Evolutionary conservation across 768 basidiomycete genomes (phyloP).

Genomic region (Podaxis sp.): DNA sequence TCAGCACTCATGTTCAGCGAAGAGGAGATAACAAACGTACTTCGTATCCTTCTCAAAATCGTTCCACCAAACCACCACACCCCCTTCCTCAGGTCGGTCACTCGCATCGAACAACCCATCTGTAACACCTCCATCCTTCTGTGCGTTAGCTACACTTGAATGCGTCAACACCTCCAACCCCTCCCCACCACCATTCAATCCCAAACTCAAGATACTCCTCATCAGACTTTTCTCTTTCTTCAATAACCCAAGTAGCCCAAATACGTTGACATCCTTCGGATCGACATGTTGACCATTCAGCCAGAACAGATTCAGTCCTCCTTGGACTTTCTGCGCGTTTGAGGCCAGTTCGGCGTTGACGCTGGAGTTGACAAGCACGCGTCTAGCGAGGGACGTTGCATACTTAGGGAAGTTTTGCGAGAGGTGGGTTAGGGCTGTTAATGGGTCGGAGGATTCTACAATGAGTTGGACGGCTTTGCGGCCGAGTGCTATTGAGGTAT

Average conservation of each 20-base stretch:
- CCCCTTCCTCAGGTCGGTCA: constrained; percentile 78
- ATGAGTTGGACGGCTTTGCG: constrained; percentile 77
- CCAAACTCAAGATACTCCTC: constrained; percentile 55
- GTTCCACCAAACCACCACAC: constrained; percentile 84
- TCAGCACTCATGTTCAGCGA: neutral
- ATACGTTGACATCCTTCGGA: constrained; percentile 67
- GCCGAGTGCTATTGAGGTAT: constrained; percentile 54
- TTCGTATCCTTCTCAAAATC: constrained; percentile 82
- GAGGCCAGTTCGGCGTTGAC: constrained; percentile 54
- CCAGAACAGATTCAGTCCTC: constrained; percentile 66
- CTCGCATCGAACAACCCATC: constrained; percentile 91
- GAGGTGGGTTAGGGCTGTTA: constrained; percentile 62
- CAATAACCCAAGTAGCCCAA: constrained; percentile 69
- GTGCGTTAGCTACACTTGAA: constrained; percentile 50
- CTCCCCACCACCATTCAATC: constrained; percentile 54
- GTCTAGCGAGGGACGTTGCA: constrained; percentile 69
- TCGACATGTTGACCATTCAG: constrained; percentile 71
- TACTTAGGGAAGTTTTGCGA: constrained; percentile 92
- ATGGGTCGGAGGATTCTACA: constrained; percentile 51
- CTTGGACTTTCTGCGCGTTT: constrained; percentile 55
- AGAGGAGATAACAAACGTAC: constrained; percentile 34
- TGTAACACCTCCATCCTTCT: constrained; percentile 46
- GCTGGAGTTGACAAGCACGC: constrained; percentile 51
- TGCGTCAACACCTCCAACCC: constrained; percentile 77
- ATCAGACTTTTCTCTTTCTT: constrained; percentile 71